Base-by-base conservation (phyloP, 768 basidiomycete genomes). In the Boletus edulis region DNA sequence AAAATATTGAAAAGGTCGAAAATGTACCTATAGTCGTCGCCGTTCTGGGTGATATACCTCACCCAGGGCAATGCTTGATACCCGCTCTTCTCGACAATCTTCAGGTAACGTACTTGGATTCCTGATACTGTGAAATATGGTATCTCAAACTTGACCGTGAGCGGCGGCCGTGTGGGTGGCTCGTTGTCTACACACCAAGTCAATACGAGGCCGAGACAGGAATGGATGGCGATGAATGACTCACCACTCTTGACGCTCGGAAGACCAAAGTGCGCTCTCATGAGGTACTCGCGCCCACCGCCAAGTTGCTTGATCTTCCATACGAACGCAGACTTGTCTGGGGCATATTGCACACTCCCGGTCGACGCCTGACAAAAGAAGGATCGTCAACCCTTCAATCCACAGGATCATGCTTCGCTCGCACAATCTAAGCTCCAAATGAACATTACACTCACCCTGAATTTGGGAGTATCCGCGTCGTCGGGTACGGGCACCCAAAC, bases 221-320 rank as follows among this genome's bases (percentile, higher is more conserved):
- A 29, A 35, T 40, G 18, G 20, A 45, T 17, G 39, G 12, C 18
- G 14, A 7, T n/a, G 35, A 37, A 14, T 11, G 10, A 76, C 91
- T 40, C 53, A 93, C 95, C 94, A 63, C 81, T 90, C 67, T 87
- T 86, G 15, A 98, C 97, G 63, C 90, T 92, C 0, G 97, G 97
- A 42, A 99, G 75, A 46, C 95, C 95, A 70, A 98, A 98, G 69
- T 98, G 97, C 1, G 97, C 97, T 12, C 97, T 82, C 96, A 98
- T 98, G 51, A 98, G 80, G 75, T 95, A 98, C 69, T 99, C 97
- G 38, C 93, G 84, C 37, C 92, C 92, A 6, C 97, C 97, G 5
- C 92, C 95, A 0, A 99, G 81, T 69, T 96, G 93, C 71, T 98
- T 98, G 73, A 99, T 98, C 75, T 98, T 98, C 97, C 97, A 98